phyloP scores from a whole-genome alignment of 2,329 filamentous ascomycete species.

The Sclerotinia minor region DNA sequence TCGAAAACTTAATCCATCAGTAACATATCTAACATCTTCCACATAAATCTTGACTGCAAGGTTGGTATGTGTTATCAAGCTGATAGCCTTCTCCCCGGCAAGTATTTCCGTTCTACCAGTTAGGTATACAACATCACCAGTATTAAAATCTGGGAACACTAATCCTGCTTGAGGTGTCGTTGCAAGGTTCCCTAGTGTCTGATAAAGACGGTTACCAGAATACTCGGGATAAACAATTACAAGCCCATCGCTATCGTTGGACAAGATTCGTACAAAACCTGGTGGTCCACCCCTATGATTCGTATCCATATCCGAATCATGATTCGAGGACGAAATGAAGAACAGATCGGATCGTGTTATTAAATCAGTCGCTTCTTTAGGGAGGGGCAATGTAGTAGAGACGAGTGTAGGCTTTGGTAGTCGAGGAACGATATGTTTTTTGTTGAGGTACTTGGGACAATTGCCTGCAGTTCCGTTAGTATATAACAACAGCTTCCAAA shows the following conservation, averaged over 20 bases:
- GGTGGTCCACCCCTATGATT: conserved; percentile 75
- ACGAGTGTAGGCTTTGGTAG: conserved; percentile 54
- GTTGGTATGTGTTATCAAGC: conserved; percentile 66
- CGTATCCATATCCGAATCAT: conserved; percentile 70
- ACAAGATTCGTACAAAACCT: conserved; percentile 71
- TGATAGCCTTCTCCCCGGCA: conserved; percentile 60
- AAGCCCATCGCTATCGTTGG: conserved; percentile 50
- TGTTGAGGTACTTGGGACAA: conserved; percentile 85
- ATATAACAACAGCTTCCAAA: neutral
- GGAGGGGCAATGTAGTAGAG: conserved; percentile 46
- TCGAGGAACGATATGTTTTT: conserved; percentile 61
- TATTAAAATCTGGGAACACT: conserved; percentile 71
- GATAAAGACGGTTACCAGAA: conserved; percentile 81
- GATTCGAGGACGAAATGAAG: conserved; percentile 70
- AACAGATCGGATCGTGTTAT: conserved; percentile 69
- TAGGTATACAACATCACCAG: conserved; percentile 68
- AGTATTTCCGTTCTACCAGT: conserved; percentile 70
- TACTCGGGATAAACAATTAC: conserved; percentile 74
- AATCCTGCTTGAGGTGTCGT: conserved; percentile 67
- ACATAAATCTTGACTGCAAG: conserved; percentile 70
- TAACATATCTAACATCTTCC: conserved; percentile 60
- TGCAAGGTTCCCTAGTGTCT: conserved; percentile 76
- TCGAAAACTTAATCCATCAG: conserved; percentile 66
- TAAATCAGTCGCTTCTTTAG: conserved; percentile 46
- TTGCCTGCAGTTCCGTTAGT: conserved; percentile 53